Evolutionary conservation across 139 green algal genomes (phyloP), one percentile per base, ranked within the genome.

Genomic region (Microglena sp.): DNA sequence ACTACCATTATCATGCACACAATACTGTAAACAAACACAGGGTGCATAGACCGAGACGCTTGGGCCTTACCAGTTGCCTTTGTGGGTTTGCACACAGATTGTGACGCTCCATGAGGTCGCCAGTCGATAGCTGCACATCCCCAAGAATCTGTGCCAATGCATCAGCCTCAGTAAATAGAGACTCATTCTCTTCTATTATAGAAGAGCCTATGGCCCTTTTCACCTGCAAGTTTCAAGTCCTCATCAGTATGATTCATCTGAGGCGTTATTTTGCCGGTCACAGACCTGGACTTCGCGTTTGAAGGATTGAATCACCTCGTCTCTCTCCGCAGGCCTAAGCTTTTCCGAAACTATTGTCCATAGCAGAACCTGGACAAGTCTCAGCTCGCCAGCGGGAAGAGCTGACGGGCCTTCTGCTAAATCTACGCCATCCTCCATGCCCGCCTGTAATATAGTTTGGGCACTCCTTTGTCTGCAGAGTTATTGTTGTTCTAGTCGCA

Each of bases 91-190:
- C 64, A 30, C 54, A 71, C 2, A 76, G 28, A 28, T 55, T 28
- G 31, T 76, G 63, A 0, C 68, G 36, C 2, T 62, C 46, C 22
- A 73, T 33, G 15, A 76, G 29, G 4, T 33, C 33, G 11, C 21
- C 21, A 0, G 64, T 80, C 64, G 45, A 69, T 5, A 76, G 21
- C 60, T 80, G 73, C 35, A 80, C 73, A 6, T 80, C 68, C 2
- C 73, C 73, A 27, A 80, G 35, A 35, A 80, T 80, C 32, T 80
- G 68, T 4, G 73, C 64, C 26, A 76, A 55, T 24, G 73, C 73
- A 29, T 22, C 28, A 3, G 65, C 64, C 31, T 80, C 73, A n/a
- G 58, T 54, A 50, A 80, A 76, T 1, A 80, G 33, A 0, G 60
- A n/a, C 31, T 76, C 64, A 36, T 80, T 80, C 2, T 80, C 68